Evolutionary conservation across 495 filamentous ascomycete genomes (phyloP).

Genomic region (Sordaria brevicollis): DNA sequence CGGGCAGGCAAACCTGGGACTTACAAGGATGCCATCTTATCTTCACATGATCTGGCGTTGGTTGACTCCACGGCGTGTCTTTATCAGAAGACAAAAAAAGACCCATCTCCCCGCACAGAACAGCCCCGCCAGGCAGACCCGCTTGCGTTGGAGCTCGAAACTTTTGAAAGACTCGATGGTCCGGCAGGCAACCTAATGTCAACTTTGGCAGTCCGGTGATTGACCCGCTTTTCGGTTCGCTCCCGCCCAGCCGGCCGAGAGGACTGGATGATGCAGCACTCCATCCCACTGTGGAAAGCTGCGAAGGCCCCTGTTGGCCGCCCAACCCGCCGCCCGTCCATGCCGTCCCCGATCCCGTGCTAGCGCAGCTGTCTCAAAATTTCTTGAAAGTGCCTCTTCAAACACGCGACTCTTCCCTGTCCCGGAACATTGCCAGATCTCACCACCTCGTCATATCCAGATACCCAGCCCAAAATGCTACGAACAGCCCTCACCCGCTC

Average conservation of each 20-base stretch:
- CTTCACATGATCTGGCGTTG: conserved; percentile 3
- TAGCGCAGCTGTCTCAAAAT: conserved; percentile 4
- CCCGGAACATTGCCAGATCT: neutral
- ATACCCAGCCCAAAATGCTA: conserved; percentile 29
- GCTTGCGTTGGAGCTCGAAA: neutral
- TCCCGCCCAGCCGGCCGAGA: neutral
- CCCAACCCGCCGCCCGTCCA: neutral
- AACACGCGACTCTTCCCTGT: neutral
- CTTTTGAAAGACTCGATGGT: neutral
- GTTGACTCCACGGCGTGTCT: neutral
- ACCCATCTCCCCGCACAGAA: neutral
- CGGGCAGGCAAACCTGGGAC: neutral
- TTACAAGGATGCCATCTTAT: neutral
- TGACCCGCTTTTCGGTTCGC: neutral
- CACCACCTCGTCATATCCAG: neutral
- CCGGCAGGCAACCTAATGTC: neutral
- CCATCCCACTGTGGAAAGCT: neutral
- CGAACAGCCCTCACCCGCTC: conserved; percentile 29
- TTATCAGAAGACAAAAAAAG: neutral
- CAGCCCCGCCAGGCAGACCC: neutral
- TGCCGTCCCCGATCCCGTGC: neutral
- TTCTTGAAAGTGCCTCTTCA: conserved; percentile 1
- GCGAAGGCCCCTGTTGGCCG: neutral
- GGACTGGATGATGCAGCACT: neutral
- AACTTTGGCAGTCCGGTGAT: neutral